These are phyloP conservation scores for Penicillium atrosanguineum DNA, from an alignment of 495 filamentous ascomycete genomes.

Conservation along the genomic window DNA sequence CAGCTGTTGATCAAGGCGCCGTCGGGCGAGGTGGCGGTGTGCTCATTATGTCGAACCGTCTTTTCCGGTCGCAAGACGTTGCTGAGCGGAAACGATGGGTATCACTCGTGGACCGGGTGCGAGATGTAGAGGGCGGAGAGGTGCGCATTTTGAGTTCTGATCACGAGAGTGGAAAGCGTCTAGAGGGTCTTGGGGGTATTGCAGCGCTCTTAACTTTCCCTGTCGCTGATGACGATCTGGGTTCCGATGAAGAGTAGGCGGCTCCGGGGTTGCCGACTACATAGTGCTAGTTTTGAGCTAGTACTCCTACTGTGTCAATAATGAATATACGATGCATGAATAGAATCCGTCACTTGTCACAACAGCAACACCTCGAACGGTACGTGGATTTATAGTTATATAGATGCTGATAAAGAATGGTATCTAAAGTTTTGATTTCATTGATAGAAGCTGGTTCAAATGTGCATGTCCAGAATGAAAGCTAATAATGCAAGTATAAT, in stretches of 20 bases:
- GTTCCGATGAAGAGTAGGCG: constrained; percentile 29
- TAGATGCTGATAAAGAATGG: not conserved
- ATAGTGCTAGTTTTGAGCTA: not conserved
- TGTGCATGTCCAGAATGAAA: not conserved
- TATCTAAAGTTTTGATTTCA: not conserved
- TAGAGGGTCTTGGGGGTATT: constrained; percentile 83
- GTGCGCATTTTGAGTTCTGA: constrained; percentile 83
- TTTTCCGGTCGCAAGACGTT: constrained; percentile 86
- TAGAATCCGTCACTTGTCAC: not conserved
- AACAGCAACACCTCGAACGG: too few species aligned
- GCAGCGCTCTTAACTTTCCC: constrained; percentile 92
- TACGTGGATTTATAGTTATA: too few species aligned
- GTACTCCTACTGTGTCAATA: not conserved
- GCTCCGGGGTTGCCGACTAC: constrained; percentile 3
- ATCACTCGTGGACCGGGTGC: constrained; percentile 83
- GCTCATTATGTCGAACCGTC: constrained; percentile 76
- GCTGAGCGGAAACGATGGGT: constrained; percentile 79
- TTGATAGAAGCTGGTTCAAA: not conserved
- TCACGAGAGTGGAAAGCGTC: constrained; percentile 87
- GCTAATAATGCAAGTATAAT: not conserved
- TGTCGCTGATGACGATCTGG: constrained; percentile 59
- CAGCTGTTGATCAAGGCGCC: constrained; percentile 83
- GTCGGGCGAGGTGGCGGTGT: constrained; percentile 83
- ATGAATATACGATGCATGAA: constrained; percentile 8
- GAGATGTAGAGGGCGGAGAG: constrained; percentile 78